Evolutionary conservation across 2,329 filamentous ascomycete species (phyloP), one percentile per base, ranked within the genome.

Genomic region (Aspergillus flavus): DNA sequence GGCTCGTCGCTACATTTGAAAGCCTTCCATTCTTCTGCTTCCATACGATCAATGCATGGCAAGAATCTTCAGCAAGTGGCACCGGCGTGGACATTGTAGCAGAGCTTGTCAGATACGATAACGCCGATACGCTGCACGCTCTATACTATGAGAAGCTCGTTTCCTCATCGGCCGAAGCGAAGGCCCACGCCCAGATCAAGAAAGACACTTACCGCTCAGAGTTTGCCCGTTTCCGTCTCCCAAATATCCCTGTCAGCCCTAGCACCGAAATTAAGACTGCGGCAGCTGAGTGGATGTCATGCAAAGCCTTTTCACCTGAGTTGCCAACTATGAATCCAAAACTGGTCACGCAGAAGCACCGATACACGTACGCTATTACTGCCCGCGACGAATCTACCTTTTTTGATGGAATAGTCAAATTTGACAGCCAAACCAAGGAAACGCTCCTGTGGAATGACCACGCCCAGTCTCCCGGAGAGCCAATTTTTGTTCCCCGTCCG

Each of bases 11-110:
- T 9, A 86, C 83, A 1, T 94, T 91, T 70, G 84, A 89, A 21
- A 89, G 86, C 19, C 83, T 86, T 0, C 85, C 90, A 0, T 88
- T 88, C 54, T 96, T 94, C 80, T 89, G 87, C 76, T 96, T 96
- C 75, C 92, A 96, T 77, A 87, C 86, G 0, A 81, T 92, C 72
- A 96, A 96, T 68, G 86, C 91, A 0, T 95, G 89, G 73, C 91
- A 94, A 70, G 85, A 91, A 66, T 68, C 75, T 0, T 80, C 76
- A 0, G 59, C 74, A 30, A 58, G 72, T 2, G 66, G 70, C 0
- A 64, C 71, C 0, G 59, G 69, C 6, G 77, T 78, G 6, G 82
- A 88, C 63, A 81, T 95, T 21, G 80, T 88, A 34, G 87, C 89
- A 60, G 92, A 96, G 64, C 73, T 90, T 1, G 77, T 88, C 34